Evolutionary conservation across 2,329 filamentous ascomycete species (phyloP).

Genomic region (Fusarium oligoseptatum): DNA sequence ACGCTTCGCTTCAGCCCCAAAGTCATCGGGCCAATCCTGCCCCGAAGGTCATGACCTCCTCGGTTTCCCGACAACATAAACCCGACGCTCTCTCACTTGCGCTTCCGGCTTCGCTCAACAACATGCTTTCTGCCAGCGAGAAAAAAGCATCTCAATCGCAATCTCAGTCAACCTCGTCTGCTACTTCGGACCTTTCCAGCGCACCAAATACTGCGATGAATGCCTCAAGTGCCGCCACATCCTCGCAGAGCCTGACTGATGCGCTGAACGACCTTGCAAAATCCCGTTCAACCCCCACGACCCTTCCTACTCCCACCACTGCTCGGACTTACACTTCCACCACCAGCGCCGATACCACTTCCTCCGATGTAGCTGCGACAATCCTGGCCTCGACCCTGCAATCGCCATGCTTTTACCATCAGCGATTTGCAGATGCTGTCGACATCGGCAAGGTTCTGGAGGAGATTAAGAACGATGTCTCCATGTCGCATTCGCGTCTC

Average conservation of each 20-base stretch:
- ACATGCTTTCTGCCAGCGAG: constrained; percentile 66
- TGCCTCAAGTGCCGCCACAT: constrained; percentile 55
- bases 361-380: constrained; percentile 30
- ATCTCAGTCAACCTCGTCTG: constrained; percentile 13
- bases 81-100: constrained; percentile 72
- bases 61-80: constrained; percentile 70
- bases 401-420: constrained; percentile 98
- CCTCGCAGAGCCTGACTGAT: constrained; percentile 74
- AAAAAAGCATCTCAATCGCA: constrained; percentile 52
- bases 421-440: constrained; percentile 95
- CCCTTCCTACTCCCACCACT: constrained; percentile 40
- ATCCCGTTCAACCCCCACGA: constrained; percentile 52
- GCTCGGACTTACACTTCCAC: constrained; percentile 32
- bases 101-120: constrained; percentile 48
- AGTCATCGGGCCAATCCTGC: constrained; percentile 64
- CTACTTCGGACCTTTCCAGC: constrained; percentile 16
- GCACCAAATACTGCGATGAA: constrained; percentile 17
- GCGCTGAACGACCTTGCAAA: constrained; percentile 67
- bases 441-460: constrained; percentile 95
- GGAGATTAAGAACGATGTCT: constrained; percentile 90
- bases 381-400: constrained; percentile 68
- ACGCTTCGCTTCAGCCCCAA: constrained; percentile 11
- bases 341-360: constrained; percentile 24
- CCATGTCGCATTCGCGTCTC: constrained; percentile 91
- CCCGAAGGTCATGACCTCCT: constrained; percentile 85